Evolutionary conservation across 2,329 filamentous ascomycete genomes (phyloP), one percentile per base, ranked within the genome.

Genomic region (Colletotrichum brevisporum): DNA sequence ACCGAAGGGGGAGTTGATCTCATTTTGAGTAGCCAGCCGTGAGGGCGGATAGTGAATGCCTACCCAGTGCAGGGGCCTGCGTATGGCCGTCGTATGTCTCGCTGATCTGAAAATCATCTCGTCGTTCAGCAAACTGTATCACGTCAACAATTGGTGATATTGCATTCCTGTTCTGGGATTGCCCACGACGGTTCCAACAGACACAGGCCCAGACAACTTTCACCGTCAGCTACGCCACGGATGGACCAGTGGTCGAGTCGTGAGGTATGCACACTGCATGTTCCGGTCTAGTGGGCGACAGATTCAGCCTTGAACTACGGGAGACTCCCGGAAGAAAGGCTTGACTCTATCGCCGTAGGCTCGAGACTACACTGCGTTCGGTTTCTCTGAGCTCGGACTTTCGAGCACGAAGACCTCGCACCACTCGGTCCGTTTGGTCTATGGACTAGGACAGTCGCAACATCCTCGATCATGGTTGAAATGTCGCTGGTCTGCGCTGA

Each of bases 91-190:
- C 15, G 15, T 27, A 6, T 47, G 41, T 48, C 2, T 15, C 21
- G 16, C n/a, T 26, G 24, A 47, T 24, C 43, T 18, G 27, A 41
- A 43, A 13, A 18, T 58, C 61, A 21, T 63, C 53, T 51, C 45
- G 57, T 67, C 18, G 13, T 63, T 58, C 47, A 24, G 65, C 45
- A 67, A 53, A 67, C 45, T 57, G 55, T 18, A 6, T 24, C 9
- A 36, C n/a, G 52, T 58, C 61, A 43, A 51, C 10, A 21, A 5
- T 13, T 18, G 18, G 21, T 4, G 47, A 18, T 6, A 50, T 12
- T 5, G 47, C 16, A 48, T 18, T n/a, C 21, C 10, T 13, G 9
- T 55, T 48, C 16, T 12, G 5, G 39, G 2, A 43, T 43, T 43
- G 41, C 13, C 13, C 13, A 43, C 10, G 31, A 10, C 31, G 31